Percentiles rank a stretch among this genome's conserved stretches.
These are phyloP conservation scores for Trametes cingulata DNA, from an alignment of 768 basidiomycete genomes.

Conservation along the genomic window DNA sequence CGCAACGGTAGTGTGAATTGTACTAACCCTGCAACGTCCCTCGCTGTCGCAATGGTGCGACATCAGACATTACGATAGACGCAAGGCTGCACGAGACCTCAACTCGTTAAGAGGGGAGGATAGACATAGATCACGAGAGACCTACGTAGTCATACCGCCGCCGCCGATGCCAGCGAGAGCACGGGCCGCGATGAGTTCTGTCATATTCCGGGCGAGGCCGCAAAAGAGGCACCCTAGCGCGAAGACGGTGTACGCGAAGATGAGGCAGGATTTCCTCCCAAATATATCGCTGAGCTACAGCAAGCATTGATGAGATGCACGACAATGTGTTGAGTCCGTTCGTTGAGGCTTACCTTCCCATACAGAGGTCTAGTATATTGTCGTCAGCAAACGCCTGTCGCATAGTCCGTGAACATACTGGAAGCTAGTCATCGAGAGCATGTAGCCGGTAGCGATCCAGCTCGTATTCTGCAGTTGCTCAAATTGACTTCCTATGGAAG, in stretches of 20 bases:
- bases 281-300: constrained; percentile 55
- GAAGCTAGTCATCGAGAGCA: constrained; percentile 60
- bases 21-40: constrained; percentile 66
- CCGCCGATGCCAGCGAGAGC: constrained; percentile 62
- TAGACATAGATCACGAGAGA: constrained; percentile 4
- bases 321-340: no score
- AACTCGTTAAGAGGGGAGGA: not conserved
- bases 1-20: no score
- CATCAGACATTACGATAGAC: constrained; percentile 66
- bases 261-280: constrained; percentile 56
- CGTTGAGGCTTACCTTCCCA: constrained; percentile 43
- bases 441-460: constrained; percentile 66
- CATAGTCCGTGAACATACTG: constrained; percentile 43
- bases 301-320: no score
- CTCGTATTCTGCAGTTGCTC: constrained; percentile 64
- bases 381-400: not conserved
- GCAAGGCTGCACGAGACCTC: constrained; percentile 43
- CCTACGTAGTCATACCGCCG: constrained; percentile 64
- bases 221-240: constrained; percentile 55
- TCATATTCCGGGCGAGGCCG: constrained; percentile 55
- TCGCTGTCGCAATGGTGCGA: constrained; percentile 59
- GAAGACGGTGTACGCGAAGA: constrained; percentile 57
- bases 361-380: constrained; percentile 50
- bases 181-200: constrained; percentile 51
- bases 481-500: constrained; percentile 46